These are phyloP conservation scores for Penicillium cinerascens DNA, from an alignment of 495 filamentous ascomycete genomes.

Conservation along the genomic window DNA sequence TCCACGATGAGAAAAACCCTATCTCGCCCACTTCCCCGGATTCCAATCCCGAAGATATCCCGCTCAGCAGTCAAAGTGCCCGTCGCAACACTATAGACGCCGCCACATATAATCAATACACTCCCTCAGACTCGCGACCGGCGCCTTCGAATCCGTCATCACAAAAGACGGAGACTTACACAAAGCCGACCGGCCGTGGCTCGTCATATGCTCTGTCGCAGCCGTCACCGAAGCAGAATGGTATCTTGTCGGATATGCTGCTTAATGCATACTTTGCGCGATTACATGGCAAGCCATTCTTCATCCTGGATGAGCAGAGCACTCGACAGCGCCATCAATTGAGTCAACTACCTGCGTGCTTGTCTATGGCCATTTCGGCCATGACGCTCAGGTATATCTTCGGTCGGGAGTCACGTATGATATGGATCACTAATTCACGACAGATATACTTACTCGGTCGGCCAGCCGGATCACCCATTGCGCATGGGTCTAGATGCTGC, in stretches of 20 bases:
- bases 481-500: slow-evolving; percentile 64
- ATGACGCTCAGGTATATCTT: slow-evolving; percentile 60
- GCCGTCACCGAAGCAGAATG: slow-evolving; percentile 28
- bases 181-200: slow-evolving; percentile 4
- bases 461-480: slow-evolving; percentile 56
- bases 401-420: background rate
- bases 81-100: slow-evolving; percentile 25
- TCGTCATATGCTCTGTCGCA: slow-evolving; percentile 10
- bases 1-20: slow-evolving; percentile 63
- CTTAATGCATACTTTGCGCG: slow-evolving; percentile 74
- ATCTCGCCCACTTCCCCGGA: slow-evolving; percentile 44
- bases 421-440: slow-evolving; percentile 2
- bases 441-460: slow-evolving; percentile 60
- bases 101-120: slow-evolving; percentile 15
- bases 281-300: slow-evolving; percentile 74
- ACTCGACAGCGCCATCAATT: slow-evolving; percentile 63
- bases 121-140: slow-evolving; percentile 9
- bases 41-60: slow-evolving; percentile 10
- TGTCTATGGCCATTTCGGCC: slow-evolving; percentile 70
- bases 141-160: slow-evolving; percentile 6
- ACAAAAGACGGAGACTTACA: slow-evolving; percentile 14
- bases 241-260: slow-evolving; percentile 53
- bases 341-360: slow-evolving; percentile 59
- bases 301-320: slow-evolving; percentile 69
- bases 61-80: slow-evolving; percentile 7